Evolutionary conservation across 768 basidiomycete genomes (phyloP).

Genomic region (Kockovaella imperatae): DNA sequence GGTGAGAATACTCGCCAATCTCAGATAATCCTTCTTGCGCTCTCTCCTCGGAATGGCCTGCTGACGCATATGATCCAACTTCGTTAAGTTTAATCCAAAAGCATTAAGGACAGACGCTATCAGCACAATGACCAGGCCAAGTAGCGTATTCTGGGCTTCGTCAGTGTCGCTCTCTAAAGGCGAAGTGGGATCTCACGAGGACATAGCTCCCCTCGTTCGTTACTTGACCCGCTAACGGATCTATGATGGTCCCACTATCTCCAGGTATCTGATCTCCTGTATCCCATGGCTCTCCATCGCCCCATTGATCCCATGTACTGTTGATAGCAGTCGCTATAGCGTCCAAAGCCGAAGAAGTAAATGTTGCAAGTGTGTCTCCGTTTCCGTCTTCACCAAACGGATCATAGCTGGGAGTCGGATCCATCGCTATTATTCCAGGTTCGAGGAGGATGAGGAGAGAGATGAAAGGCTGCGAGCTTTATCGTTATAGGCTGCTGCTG

Average conservation of each 20-base stretch:
- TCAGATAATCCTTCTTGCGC: conserved; percentile 66
- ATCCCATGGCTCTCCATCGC: too few relatives aligned
- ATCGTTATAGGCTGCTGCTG: too few relatives aligned
- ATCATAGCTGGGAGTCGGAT: too few relatives aligned
- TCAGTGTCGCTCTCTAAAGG: background rate
- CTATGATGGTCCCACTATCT: conserved; percentile 6
- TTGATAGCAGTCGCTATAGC: conserved; percentile 9
- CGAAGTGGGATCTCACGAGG: conserved; percentile 9
- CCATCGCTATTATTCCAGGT: too few relatives aligned
- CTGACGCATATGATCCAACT: conserved; percentile 73
- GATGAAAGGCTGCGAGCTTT: too few relatives aligned
- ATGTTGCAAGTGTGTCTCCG: too few relatives aligned
- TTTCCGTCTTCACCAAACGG: too few relatives aligned
- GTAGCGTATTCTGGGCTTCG: conserved; percentile 24
- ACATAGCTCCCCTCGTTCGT: conserved; percentile 24
- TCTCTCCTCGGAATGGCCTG: conserved; percentile 60
- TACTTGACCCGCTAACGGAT: conserved; percentile 6
- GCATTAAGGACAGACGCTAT: conserved; percentile 56
- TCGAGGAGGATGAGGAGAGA: too few relatives aligned
- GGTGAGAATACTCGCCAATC: too few relatives aligned
- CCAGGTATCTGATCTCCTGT: too few relatives aligned
- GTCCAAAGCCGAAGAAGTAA: conserved; percentile 14
- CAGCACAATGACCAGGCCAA: conserved; percentile 69
- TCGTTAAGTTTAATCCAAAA: conserved; percentile 81
- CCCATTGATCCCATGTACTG: too few relatives aligned